Percentiles rank a stretch among this genome's conserved stretches.
Evolutionary conservation across 2,329 filamentous ascomycete species (phyloP).

Genomic region (Aspergillus felis): DNA sequence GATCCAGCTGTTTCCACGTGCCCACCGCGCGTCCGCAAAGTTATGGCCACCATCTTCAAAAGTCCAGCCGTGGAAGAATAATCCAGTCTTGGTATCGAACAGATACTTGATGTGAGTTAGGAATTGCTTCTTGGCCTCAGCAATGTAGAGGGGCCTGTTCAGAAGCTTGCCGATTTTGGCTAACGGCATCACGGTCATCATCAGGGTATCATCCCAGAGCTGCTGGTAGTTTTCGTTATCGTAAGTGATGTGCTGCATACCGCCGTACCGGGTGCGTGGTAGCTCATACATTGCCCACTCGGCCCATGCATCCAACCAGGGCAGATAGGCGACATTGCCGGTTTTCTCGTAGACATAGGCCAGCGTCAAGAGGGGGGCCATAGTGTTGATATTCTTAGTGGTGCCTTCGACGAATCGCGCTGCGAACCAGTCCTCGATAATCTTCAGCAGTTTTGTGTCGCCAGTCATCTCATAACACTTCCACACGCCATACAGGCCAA

Average conservation of each 20-base stretch:
- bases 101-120: slow-evolving; percentile 75
- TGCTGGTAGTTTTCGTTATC: slow-evolving; percentile 66
- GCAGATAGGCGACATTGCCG: slow-evolving; percentile 62
- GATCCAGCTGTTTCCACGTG: slow-evolving; percentile 61
- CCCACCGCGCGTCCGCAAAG: slow-evolving; percentile 55
- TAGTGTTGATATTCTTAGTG: slow-evolving; percentile 83
- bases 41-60: slow-evolving; percentile 64
- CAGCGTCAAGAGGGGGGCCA: slow-evolving; percentile 72
- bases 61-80: slow-evolving; percentile 81
- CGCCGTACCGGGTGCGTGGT: slow-evolving; percentile 64
- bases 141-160: slow-evolving; percentile 66
- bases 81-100: slow-evolving; percentile 65
- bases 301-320: slow-evolving; percentile 76
- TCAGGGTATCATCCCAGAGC: slow-evolving; percentile 80
- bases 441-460: slow-evolving; percentile 55
- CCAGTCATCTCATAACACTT: slow-evolving; percentile 74
- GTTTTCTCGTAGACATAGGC: slow-evolving; percentile 76
- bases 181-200: slow-evolving; percentile 84
- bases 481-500: slow-evolving; percentile 77
- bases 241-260: slow-evolving; percentile 75
- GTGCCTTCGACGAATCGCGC: slow-evolving; percentile 67
- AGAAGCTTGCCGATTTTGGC: slow-evolving; percentile 74
- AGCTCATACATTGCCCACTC: slow-evolving; percentile 80
- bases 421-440: slow-evolving; percentile 71
- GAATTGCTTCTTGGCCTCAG: slow-evolving; percentile 74